These are phyloP conservation scores for Chlamydomonas reinhardtii DNA, from an alignment of 163 green algal species.

Conservation along the genomic window DNA sequence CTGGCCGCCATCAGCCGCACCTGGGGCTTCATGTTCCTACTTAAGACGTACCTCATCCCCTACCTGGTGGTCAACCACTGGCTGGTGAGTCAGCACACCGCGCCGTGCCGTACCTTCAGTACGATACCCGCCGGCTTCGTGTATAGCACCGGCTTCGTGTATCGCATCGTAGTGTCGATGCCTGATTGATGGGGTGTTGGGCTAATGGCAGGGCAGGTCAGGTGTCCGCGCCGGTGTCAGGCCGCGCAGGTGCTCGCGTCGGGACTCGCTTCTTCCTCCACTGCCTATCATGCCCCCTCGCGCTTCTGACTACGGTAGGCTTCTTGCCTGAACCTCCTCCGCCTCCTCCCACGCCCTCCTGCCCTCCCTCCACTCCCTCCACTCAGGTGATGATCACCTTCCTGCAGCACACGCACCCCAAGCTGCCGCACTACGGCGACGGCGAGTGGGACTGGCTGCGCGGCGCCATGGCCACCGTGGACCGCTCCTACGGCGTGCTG, in stretches of 20 bases:
- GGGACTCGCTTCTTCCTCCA: too few species aligned
- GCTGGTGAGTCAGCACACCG: constrained; percentile 82
- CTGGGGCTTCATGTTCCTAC: constrained; percentile 78
- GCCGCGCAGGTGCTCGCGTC: too few species aligned
- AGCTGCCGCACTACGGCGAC: constrained; percentile 87
- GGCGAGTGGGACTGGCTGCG: constrained; percentile 95
- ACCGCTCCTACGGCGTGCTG: constrained; percentile 88
- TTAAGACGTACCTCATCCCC: constrained; percentile 88
- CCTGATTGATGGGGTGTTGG: too few species aligned
- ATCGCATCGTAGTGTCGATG: too few species aligned
- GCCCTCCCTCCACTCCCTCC: not conserved
- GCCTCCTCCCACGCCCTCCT: not conserved
- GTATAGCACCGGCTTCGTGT: too few species aligned
- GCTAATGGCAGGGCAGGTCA: too few species aligned
- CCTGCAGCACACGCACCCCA: constrained; percentile 93
- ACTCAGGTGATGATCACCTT: constrained; percentile 95
- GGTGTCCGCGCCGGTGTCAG: too few species aligned
- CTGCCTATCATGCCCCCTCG: too few species aligned
- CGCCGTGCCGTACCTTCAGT: too few species aligned
- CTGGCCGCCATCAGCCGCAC: constrained; percentile 59
- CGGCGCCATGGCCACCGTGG: constrained; percentile 91
- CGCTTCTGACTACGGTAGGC: too few species aligned
- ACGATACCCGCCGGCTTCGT: too few species aligned
- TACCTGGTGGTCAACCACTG: constrained; percentile 93
- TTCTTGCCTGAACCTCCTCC: too few species aligned